Conservation (phyloP, 371 early-diverging fungal species). For the Phascolomyces articulosus region DNA sequence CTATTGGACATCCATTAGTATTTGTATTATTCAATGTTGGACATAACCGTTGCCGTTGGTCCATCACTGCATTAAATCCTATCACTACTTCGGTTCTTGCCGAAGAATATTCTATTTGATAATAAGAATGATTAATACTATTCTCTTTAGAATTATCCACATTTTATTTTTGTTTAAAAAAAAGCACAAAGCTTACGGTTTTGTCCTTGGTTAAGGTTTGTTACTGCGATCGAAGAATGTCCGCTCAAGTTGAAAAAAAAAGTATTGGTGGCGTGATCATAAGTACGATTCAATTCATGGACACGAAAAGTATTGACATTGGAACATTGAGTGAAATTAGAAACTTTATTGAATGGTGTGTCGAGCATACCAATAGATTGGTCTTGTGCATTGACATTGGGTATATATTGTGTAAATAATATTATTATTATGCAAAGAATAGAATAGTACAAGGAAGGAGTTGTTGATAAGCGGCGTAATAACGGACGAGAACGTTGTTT, state of each 20-base stretch:
- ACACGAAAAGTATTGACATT: background rate
- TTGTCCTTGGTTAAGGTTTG: background rate
- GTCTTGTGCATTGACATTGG: background rate
- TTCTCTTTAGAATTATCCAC: no score
- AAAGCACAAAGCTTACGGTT: no score
- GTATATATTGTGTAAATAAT: background rate
- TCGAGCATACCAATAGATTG: background rate
- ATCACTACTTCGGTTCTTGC: slow-evolving; percentile 12
- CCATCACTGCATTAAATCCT: slow-evolving; percentile 1
- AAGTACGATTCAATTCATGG: background rate
- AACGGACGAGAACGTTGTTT: background rate
- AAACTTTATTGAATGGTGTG: background rate
- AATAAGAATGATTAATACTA: background rate
- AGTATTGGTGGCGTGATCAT: slow-evolving; percentile 1
- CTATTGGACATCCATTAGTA: slow-evolving; percentile 18
- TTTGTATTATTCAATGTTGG: slow-evolving; percentile 11
- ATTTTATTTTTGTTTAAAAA: no score
- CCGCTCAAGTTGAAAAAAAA: background rate
- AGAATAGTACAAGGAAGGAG: background rate
- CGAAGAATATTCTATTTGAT: slow-evolving; percentile 10
- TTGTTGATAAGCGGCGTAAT: background rate
- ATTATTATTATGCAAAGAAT: background rate
- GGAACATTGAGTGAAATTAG: slow-evolving; percentile 1
- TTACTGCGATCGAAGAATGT: background rate
- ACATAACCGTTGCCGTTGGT: slow-evolving; percentile 14